A percentile compares a stretch with the other conserved stretches of the same genome.
Evolutionary conservation across 2,329 filamentous ascomycete species (phyloP).

Genomic region (Torrubiellomyces zombiae): DNA sequence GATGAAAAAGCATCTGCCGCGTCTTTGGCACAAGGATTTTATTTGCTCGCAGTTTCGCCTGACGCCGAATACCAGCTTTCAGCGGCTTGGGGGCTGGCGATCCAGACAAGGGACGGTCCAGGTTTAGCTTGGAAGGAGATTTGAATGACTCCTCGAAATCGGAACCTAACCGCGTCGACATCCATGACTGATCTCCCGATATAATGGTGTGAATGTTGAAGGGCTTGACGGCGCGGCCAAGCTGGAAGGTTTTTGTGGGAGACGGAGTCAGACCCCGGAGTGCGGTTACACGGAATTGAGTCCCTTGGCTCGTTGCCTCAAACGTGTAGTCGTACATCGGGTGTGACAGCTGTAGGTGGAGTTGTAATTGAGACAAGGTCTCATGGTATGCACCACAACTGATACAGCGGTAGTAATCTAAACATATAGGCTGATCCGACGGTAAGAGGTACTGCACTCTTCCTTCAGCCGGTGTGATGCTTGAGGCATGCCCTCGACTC

Average conservation of each 20-base stretch:
- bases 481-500: conserved; percentile 13
- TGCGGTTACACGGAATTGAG: conserved; percentile 22
- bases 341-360: conserved; percentile 30
- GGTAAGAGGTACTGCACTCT: conserved; percentile 29
- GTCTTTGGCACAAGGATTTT: conserved; percentile 30
- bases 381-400: conserved; percentile 30
- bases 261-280: conserved; percentile 11
- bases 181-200: conserved; percentile 29
- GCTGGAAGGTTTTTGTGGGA: conserved; percentile 22
- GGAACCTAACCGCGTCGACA: conserved; percentile 23
- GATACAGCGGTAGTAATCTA: conserved; percentile 34
- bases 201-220: conserved; percentile 28
- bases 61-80: conserved; percentile 4
- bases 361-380: conserved; percentile 28
- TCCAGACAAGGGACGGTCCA: conserved; percentile 9
- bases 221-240: conserved; percentile 23
- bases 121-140: conserved; percentile 8
- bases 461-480: conserved; percentile 17
- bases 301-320: conserved; percentile 18
- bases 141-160: conserved; percentile 12
- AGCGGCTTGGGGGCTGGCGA: conserved; percentile 8
- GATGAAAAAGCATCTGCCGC: conserved; percentile 37
- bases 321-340: conserved; percentile 26
- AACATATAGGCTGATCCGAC: conserved; percentile 24
- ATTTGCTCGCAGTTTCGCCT: conserved; percentile 6